Conservation (phyloP, 2,329 filamentous ascomycete species). For the Leptodontidium sp. region DNA sequence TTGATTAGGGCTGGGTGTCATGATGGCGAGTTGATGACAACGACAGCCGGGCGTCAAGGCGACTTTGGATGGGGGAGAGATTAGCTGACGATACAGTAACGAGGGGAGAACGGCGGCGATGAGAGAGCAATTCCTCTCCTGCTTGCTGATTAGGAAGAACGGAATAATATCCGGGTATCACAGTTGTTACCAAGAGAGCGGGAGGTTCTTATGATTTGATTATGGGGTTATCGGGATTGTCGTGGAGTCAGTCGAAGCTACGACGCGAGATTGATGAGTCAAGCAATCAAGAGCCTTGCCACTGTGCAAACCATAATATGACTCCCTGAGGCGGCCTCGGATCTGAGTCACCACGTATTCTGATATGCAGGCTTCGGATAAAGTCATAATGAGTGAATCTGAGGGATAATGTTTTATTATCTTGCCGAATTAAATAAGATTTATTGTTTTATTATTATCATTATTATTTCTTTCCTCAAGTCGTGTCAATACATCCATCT, state of each 20-base stretch:
- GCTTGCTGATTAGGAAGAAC: conserved; percentile 9
- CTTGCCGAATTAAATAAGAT: not conserved
- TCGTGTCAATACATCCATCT: not conserved
- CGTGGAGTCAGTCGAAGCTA: not conserved
- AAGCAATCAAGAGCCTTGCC: conserved; percentile 15
- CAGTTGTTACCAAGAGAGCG: not conserved
- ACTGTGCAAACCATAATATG: not conserved
- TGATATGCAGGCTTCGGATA: not conserved
- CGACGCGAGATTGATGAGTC: conserved; percentile 18
- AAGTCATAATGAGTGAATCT: conserved; percentile 4
- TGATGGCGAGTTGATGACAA: conserved; percentile 16
- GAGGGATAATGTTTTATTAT: not conserved
- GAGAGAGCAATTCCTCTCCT: not conserved
- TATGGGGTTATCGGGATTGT: not conserved
- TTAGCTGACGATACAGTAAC: conserved; percentile 13
- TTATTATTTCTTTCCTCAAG: not conserved
- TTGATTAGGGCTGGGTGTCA: conserved; percentile 20
- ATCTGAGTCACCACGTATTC: conserved; percentile 16
- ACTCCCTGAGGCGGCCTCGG: conserved; percentile 4
- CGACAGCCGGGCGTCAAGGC: conserved; percentile 7
- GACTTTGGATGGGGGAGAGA: not conserved
- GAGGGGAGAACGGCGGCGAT: not conserved
- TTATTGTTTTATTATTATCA: not conserved
- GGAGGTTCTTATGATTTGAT: conserved; percentile 14
- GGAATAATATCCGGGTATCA: conserved; percentile 8